phyloP scores from a whole-genome alignment of 768 basidiomycete species.

The Mycena olivaceomarginata region DNA sequence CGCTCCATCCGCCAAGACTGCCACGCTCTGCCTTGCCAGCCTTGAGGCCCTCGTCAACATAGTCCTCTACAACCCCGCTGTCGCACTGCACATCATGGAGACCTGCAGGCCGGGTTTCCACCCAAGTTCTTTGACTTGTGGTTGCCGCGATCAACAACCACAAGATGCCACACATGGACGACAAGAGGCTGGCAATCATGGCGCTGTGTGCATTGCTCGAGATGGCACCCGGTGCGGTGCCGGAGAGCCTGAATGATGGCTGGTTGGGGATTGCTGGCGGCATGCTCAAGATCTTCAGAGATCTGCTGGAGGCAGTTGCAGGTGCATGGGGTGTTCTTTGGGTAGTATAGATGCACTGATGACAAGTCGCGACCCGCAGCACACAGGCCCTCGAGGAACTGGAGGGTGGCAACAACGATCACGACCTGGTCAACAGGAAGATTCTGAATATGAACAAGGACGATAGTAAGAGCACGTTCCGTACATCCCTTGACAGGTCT shows the following conservation, averaged over 20 bases:
- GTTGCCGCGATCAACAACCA: constrained; percentile 84
- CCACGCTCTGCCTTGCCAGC: constrained; percentile 82
- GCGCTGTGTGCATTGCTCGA: constrained; percentile 88
- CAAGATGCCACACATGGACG: constrained; percentile 89
- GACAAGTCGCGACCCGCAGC: constrained; percentile 55
- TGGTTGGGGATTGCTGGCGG: constrained; percentile 88
- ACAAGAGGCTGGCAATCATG: constrained; percentile 89
- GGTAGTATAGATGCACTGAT: neutral
- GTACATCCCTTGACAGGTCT: neutral
- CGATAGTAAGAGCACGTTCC: constrained; percentile 65
- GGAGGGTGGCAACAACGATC: constrained; percentile 60
- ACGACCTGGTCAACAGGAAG: constrained; percentile 72
- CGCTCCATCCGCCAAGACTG: constrained; percentile 67
- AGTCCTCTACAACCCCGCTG: constrained; percentile 88
- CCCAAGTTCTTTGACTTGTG: constrained; percentile 90
- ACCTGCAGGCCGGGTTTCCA: constrained; percentile 72
- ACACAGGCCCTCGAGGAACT: constrained; percentile 75
- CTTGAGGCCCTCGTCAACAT: constrained; percentile 90
- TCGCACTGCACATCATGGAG: constrained; percentile 87
- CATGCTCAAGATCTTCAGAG: constrained; percentile 84
- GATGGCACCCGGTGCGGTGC: constrained; percentile 74
- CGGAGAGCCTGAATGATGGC: constrained; percentile 76
- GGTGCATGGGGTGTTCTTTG: constrained; percentile 64
- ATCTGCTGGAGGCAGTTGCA: constrained; percentile 84
- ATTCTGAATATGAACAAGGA: constrained; percentile 81